phyloP scores from a whole-genome alignment of 352 stramenopile species.

The Globisporangium polare region DNA sequence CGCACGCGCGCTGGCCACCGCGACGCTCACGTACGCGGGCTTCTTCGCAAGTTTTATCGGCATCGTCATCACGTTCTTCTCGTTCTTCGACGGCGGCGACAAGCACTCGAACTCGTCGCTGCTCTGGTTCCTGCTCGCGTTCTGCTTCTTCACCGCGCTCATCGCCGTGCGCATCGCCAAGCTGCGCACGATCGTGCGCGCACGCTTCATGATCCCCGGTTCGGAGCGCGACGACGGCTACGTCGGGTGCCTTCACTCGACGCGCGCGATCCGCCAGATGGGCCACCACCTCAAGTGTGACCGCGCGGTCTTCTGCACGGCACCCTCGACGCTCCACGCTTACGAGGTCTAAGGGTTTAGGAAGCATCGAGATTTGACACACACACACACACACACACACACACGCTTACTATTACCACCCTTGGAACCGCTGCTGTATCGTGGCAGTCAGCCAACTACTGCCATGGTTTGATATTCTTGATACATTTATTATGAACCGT shows the following conservation, averaged over 20 bases:
- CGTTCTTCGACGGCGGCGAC: conserved; percentile 4
- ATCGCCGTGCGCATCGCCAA: conserved; percentile 1
- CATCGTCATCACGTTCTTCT: conserved; percentile 7
- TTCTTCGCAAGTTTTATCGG: conserved; percentile 4
- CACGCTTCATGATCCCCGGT: conserved; percentile 3
- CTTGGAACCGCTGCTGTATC: not conserved
- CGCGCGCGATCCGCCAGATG: conserved; percentile 10
- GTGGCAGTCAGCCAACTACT: no score
- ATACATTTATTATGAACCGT: conserved; percentile 1
- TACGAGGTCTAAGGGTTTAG: conserved; percentile 10
- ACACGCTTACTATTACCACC: not conserved
- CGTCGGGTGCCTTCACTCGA: conserved; percentile 2
- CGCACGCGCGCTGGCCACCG: not conserved
- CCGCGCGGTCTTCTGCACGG: conserved; percentile 9
- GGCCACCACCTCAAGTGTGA: conserved; percentile 12
- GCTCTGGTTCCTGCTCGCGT: conserved; percentile 1
- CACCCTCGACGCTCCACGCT: conserved; percentile 11
- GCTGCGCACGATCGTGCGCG: conserved; percentile 1
- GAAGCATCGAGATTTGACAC: not conserved
- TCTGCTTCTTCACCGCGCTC: not conserved
- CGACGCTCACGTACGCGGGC: not conserved
- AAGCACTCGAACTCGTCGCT: conserved; percentile 1
- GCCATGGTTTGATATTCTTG: not conserved
- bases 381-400: no score
- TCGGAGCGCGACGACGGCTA: conserved; percentile 4